These are phyloP conservation scores for Populus nigra DNA, from an alignment of 345 rosid genomes.

Conservation along the genomic window DNA sequence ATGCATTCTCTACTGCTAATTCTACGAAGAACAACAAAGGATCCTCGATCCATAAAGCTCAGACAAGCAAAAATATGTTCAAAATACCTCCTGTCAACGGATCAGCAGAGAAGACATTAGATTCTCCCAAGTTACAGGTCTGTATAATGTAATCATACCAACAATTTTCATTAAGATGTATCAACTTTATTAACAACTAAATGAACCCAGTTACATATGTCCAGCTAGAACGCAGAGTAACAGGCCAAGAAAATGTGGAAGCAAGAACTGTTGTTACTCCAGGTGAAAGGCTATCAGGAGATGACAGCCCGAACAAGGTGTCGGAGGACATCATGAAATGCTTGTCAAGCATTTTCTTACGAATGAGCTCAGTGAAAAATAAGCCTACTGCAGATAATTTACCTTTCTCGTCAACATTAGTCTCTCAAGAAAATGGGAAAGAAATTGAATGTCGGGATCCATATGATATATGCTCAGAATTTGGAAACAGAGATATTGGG, in stretches of 20 bases:
- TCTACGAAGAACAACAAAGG: slow-evolving; percentile 35
- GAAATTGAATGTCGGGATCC: slow-evolving; percentile 45
- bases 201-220: slow-evolving; percentile 8
- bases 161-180: not conserved
- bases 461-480: slow-evolving; percentile 48
- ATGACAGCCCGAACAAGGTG: slow-evolving; percentile 51
- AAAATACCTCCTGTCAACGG: slow-evolving; percentile 34
- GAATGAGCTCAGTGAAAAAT: slow-evolving; percentile 54
- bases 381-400: slow-evolving; percentile 29
- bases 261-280: slow-evolving; percentile 23
- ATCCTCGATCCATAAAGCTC: slow-evolving; percentile 28
- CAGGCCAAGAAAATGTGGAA: slow-evolving; percentile 41
- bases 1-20: slow-evolving; percentile 24
- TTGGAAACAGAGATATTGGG: slow-evolving; percentile 58
- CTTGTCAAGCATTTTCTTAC: slow-evolving; percentile 51
- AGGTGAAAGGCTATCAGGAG: slow-evolving; percentile 24
- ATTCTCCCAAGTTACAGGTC: slow-evolving; percentile 37
- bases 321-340: slow-evolving; percentile 72
- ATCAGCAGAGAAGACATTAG: slow-evolving; percentile 40
- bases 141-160: not conserved
- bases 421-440: slow-evolving; percentile 31
- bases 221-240: slow-evolving; percentile 40
- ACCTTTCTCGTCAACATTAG: slow-evolving; percentile 26
- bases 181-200: not conserved
- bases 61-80: slow-evolving; percentile 28